These are phyloP conservation scores for Hapsidospora chrysogenum DNA, from an alignment of 495 filamentous ascomycete species.

Conservation along the genomic window DNA sequence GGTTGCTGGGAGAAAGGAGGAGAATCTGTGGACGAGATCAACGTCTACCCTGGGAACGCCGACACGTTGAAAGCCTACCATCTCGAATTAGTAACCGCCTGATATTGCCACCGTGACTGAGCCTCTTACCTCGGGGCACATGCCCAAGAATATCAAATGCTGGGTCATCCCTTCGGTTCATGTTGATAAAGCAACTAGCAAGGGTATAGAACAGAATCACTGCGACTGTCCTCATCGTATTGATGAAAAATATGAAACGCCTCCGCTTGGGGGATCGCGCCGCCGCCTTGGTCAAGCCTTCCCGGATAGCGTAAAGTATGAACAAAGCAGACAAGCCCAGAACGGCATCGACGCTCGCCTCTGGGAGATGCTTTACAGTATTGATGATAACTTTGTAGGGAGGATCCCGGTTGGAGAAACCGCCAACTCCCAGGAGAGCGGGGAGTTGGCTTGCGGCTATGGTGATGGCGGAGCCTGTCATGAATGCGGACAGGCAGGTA, in stretches of 20 bases:
- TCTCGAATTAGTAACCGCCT: not conserved
- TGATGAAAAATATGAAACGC: slow-evolving; percentile 75
- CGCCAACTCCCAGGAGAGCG: slow-evolving; percentile 66
- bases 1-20: slow-evolving; percentile 50
- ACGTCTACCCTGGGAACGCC: slow-evolving; percentile 56
- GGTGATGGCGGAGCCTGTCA: slow-evolving; percentile 91
- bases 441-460: slow-evolving; percentile 83
- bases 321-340: slow-evolving; percentile 74
- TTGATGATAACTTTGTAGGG: slow-evolving; percentile 82
- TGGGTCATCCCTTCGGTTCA: slow-evolving; percentile 26
- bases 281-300: slow-evolving; percentile 44
- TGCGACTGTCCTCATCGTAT: slow-evolving; percentile 79
- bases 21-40: slow-evolving; percentile 43
- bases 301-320: slow-evolving; percentile 72
- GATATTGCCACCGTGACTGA: not conserved
- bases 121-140: slow-evolving; percentile 53
- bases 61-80: slow-evolving; percentile 60
- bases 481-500: slow-evolving; percentile 84
- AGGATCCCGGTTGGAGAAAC: slow-evolving; percentile 56
- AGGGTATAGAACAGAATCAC: slow-evolving; percentile 87
- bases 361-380: slow-evolving; percentile 58
- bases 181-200: slow-evolving; percentile 76
- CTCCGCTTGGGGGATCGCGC: slow-evolving; percentile 50
- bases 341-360: slow-evolving; percentile 60
- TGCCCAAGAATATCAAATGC: slow-evolving; percentile 51